Evolutionary conservation across 805 yeast species (phyloP).

Genomic region (Blastobotrys attinorum): DNA sequence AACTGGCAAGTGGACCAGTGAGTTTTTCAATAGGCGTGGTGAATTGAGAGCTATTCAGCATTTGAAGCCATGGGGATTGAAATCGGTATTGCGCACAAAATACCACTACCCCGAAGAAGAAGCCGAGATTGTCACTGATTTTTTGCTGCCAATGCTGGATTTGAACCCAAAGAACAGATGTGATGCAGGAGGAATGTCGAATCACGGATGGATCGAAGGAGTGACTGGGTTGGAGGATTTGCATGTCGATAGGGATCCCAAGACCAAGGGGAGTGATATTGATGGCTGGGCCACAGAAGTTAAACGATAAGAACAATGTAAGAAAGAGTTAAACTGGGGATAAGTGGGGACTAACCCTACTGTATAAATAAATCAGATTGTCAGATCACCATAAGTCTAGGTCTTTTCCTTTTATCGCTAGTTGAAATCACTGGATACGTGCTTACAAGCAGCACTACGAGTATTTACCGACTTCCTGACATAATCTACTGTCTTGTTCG

Average conservation of each 20-base stretch:
- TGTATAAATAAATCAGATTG: no score
- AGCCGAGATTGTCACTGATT: constrained; percentile 66
- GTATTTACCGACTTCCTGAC: no score
- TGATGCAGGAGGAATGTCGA: constrained; percentile 93
- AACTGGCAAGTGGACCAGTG: constrained; percentile 53
- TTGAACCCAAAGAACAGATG: constrained; percentile 75
- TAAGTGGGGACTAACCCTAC: no score
- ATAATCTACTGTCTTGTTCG: no score
- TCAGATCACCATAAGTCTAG: background rate
- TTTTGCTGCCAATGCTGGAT: constrained; percentile 74
- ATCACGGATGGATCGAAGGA: constrained; percentile 76
- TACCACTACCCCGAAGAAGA: constrained; percentile 64
- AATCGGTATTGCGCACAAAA: constrained; percentile 75
- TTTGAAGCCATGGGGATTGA: constrained; percentile 83
- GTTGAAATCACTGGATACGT: no score
- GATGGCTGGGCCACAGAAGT: constrained; percentile 84
- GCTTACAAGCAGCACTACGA: no score
- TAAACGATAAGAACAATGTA: constrained; percentile 20
- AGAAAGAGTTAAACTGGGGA: no score
- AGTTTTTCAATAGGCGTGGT: constrained; percentile 57
- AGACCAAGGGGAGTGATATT: constrained; percentile 79
- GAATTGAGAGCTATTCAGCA: constrained; percentile 71
- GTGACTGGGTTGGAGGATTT: constrained; percentile 69
- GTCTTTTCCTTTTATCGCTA: no score
- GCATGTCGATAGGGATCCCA: constrained; percentile 62